These are phyloP conservation scores for Phalaenopsis hybrid DNA, from an alignment of 116 monocot species.

Conservation along the genomic window DNA sequence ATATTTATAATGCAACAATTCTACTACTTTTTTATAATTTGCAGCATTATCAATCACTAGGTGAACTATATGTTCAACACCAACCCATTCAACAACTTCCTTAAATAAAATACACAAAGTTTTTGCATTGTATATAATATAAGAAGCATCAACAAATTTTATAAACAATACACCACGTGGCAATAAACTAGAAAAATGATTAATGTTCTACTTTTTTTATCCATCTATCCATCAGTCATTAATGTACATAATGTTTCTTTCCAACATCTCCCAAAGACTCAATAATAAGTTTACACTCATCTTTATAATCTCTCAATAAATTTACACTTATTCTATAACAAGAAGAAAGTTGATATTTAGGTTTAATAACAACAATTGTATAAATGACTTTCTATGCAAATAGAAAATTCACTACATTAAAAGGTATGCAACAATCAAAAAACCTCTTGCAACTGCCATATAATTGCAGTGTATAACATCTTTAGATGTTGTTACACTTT, in stretches of 20 bases:
- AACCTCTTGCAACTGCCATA: no score
- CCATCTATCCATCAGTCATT: neutral
- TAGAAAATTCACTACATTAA: no score
- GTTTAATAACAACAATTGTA: neutral
- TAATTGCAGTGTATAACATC: no score
- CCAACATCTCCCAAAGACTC: neutral
- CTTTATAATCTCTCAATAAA: neutral
- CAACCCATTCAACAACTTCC: neutral
- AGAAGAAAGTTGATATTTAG: neutral
- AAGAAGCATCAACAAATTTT: neutral
- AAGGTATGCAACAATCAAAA: no score
- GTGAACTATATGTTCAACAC: neutral
- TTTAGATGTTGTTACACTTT: no score
- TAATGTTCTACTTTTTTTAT: neutral
- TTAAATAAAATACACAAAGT: neutral
- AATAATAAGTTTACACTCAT: neutral
- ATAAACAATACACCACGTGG: neutral
- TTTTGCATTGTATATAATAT: neutral
- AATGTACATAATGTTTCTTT: neutral
- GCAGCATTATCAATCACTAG: neutral
- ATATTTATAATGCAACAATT: no score
- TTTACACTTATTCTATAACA: neutral
- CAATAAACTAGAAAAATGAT: neutral
- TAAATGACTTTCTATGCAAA: neutral
- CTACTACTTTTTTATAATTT: neutral